Percentiles rank a stretch among this genome's conserved stretches.
phyloP scores from a whole-genome alignment of 2,329 filamentous ascomycete species.

The Sphaerulina vaccinii region DNA sequence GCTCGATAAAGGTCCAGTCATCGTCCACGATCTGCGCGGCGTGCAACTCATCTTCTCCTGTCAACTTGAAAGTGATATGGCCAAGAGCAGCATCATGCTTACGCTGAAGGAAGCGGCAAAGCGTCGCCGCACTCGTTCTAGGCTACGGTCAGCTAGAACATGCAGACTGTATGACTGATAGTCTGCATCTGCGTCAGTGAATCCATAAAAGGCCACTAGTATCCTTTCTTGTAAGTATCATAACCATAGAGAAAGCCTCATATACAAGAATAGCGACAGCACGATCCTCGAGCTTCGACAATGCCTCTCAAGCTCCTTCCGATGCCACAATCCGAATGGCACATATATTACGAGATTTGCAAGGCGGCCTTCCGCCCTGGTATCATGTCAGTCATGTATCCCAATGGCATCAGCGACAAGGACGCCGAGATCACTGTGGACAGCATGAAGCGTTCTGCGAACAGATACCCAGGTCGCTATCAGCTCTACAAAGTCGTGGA shows the following conservation, averaged over 20 bases:
- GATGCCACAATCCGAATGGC: constrained; percentile 28
- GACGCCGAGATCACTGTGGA: constrained; percentile 16
- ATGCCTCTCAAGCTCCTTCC: constrained; percentile 35
- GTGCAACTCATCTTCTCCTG: no score
- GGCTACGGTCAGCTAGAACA: no score
- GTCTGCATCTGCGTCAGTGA: no score
- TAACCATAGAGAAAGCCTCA: not conserved
- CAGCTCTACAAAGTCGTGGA: constrained; percentile 33
- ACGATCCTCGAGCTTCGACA: not conserved
- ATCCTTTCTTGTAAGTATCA: no score
- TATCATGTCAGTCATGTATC: constrained; percentile 34
- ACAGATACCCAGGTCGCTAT: constrained; percentile 21
- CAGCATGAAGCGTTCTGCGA: constrained; percentile 13
- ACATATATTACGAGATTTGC: constrained; percentile 27
- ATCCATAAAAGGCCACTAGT: no score
- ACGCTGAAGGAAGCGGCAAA: no score
- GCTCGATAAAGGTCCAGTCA: no score
- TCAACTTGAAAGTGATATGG: no score
- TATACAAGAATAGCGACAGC: not conserved
- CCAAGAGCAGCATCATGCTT: no score
- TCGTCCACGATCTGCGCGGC: no score
- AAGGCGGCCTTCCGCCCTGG: constrained; percentile 31
- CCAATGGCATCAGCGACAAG: constrained; percentile 27
- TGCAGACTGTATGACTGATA: no score
- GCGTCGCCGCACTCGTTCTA: no score